phyloP scores from a whole-genome alignment of 805 yeast genomes.

The Cyberlindnera subsufficiens region DNA sequence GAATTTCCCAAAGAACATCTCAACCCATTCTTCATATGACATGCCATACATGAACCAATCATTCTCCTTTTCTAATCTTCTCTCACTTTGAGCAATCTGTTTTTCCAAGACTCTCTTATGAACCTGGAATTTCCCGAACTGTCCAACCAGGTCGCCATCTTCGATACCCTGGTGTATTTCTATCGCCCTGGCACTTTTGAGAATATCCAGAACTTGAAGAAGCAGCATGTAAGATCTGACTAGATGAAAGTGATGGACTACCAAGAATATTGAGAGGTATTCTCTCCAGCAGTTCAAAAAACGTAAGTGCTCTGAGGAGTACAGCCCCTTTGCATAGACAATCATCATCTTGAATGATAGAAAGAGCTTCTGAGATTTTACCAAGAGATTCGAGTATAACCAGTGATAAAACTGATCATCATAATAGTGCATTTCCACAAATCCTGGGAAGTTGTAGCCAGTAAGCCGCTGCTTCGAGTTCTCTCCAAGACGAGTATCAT shows the following conservation, averaged over 20 bases:
- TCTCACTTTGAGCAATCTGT: slow-evolving; percentile 4
- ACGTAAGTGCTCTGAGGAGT: slow-evolving; percentile 2
- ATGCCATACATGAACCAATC: slow-evolving; percentile 6
- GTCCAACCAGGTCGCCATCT: neutral
- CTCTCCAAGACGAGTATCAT: neutral
- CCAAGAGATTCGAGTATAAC: neutral
- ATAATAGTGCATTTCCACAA: neutral
- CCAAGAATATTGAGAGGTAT: slow-evolving; percentile 2
- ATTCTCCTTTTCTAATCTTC: neutral
- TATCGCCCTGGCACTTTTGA: slow-evolving; percentile 5
- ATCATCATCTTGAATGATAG: neutral
- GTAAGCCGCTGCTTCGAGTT: neutral
- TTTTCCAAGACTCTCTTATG: slow-evolving; percentile 1
- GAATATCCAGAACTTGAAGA: slow-evolving; percentile 2
- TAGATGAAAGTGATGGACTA: slow-evolving; percentile 6
- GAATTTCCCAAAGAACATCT: neutral
- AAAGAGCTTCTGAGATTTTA: neutral
- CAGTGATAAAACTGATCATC: neutral
- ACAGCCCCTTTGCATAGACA: neutral
- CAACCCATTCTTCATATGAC: slow-evolving; percentile 1
- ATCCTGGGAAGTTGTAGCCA: neutral
- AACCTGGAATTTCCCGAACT: neutral
- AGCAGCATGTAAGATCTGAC: slow-evolving; percentile 4
- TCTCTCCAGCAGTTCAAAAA: slow-evolving; percentile 7
- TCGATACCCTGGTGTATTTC: neutral